Evolutionary conservation across 768 basidiomycete species (phyloP).

Genomic region (Rhodotorula toruloides): DNA sequence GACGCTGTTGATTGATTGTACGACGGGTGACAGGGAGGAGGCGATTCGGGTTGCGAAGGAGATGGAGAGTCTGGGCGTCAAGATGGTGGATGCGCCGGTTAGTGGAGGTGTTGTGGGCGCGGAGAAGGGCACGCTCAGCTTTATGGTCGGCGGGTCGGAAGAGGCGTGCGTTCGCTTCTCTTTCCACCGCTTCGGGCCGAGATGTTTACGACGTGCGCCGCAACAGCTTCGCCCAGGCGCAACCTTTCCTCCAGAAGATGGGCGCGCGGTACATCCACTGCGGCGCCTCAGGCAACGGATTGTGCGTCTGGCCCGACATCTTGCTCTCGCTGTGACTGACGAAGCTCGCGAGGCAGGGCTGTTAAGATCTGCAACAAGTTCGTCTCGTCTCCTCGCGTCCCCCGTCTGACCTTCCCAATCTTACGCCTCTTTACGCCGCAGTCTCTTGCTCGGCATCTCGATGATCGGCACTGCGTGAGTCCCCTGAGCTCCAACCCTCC

Average conservation of each 20-base stretch:
- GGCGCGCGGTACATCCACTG: constrained; percentile 77
- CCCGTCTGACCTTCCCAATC: background rate
- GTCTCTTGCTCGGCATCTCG: constrained; percentile 56
- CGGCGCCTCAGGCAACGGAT: constrained; percentile 70
- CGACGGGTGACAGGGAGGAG: constrained; percentile 75
- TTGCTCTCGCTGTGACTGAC: background rate
- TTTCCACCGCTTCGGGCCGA: background rate
- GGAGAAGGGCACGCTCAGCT: constrained; percentile 77
- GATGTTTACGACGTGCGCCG: constrained; percentile 45
- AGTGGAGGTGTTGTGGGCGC: constrained; percentile 88
- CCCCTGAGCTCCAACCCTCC: too few species aligned
- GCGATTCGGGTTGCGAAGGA: constrained; percentile 61
- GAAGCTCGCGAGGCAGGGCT: constrained; percentile 45
- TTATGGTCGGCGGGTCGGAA: constrained; percentile 78
- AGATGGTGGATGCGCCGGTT: constrained; percentile 88
- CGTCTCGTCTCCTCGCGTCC: constrained; percentile 46
- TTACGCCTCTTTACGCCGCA: background rate
- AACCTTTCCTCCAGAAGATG: constrained; percentile 65
- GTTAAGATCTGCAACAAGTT: constrained; percentile 87
- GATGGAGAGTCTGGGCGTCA: constrained; percentile 51
- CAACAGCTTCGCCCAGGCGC: constrained; percentile 46
- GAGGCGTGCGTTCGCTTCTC: constrained; percentile 49
- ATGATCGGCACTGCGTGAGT: constrained; percentile 42
- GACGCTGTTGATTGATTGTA: constrained; percentile 80
- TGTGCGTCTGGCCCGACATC: constrained; percentile 43